Evolutionary conservation across 1,284 basidiomycete genomes (phyloP), one percentile per base, ranked within the genome.

Genomic region (Ustilago loliicola): DNA sequence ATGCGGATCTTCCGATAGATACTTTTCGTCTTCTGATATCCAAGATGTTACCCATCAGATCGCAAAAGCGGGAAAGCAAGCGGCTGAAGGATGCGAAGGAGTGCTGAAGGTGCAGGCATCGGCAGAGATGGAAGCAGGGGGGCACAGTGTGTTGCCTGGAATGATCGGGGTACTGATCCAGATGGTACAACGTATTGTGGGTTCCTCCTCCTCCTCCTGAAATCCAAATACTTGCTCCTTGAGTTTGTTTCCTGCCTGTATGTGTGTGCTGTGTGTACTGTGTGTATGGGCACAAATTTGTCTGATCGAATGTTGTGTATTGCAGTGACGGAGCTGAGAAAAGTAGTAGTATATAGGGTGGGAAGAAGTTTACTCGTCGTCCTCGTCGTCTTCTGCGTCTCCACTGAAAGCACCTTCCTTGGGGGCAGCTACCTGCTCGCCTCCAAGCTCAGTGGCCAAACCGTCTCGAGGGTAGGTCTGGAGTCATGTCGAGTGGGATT

Each of bases 391-490:
- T n/a, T 70, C 73, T 53, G 60, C 67, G 17, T 75, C 67, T 48
- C 45, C 66, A 58, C 61, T 65, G 65, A 81, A 81, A 19, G 72
- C 69, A 29, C 78, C 79, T 64, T 81, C 80, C 47, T 67, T 73
- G 30, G 66, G 69, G 34, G 80, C 74, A 54, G 75, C 66, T n/a
- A 72, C 75, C 51, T 73, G 67, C 27, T 70, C 58, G 38, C 74
- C 75, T 57, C 82, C 83, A 11, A 86, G 76, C 58, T 85, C 85
- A n/a, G 59, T 58, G 21, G 78, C 81, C 19, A 86, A 77, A 32
- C 85, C 85, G 27, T 84, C 80, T 42, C 84, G 81, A 15, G 84
- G 84, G 64, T 84, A 86, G 10, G 81, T 80, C 80, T 80, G 64
- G 21, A 13, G 19, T 38, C 21, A 15, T 30, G 2, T 2, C 21